phyloP scores from a whole-genome alignment of 2,329 filamentous ascomycete species.

The Penicillium sp. region DNA sequence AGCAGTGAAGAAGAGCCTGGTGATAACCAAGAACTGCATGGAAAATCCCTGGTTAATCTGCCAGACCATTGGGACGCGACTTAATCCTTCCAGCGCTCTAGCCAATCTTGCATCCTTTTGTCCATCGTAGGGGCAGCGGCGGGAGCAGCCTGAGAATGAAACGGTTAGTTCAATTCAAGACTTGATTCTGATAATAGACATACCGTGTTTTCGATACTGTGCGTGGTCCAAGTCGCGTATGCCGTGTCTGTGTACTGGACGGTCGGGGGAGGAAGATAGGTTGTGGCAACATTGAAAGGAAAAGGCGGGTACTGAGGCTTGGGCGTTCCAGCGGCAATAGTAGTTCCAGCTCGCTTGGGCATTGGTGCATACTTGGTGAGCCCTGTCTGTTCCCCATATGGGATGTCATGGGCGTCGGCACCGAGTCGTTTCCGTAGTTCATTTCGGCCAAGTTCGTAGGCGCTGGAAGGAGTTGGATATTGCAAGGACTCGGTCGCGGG shows the following conservation, averaged over 20 bases:
- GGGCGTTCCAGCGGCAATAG: constrained; percentile 50
- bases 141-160: constrained; percentile 50
- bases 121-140: constrained; percentile 48
- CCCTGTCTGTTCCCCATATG: constrained; percentile 52
- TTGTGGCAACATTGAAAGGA: constrained; percentile 48
- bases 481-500: constrained; percentile 5
- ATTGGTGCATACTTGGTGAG: constrained; percentile 56
- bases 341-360: constrained; percentile 54
- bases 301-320: constrained; percentile 53
- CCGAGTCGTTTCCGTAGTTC: constrained; percentile 27
- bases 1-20: no score
- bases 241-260: constrained; percentile 49
- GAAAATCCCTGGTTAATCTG: no score
- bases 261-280: constrained; percentile 44
- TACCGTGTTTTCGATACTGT: constrained; percentile 56
- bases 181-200: constrained; percentile 25
- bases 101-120: constrained; percentile 49
- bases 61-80: no score
- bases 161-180: constrained; percentile 7
- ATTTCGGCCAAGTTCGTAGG: constrained; percentile 19
- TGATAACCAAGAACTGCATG: no score
- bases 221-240: constrained; percentile 47
- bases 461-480: constrained; percentile 28
- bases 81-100: constrained; percentile 56
- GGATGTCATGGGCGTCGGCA: constrained; percentile 35